phyloP scores from a whole-genome alignment of 1,139 yeast genomes.

The Citeromyces siamensis region DNA sequence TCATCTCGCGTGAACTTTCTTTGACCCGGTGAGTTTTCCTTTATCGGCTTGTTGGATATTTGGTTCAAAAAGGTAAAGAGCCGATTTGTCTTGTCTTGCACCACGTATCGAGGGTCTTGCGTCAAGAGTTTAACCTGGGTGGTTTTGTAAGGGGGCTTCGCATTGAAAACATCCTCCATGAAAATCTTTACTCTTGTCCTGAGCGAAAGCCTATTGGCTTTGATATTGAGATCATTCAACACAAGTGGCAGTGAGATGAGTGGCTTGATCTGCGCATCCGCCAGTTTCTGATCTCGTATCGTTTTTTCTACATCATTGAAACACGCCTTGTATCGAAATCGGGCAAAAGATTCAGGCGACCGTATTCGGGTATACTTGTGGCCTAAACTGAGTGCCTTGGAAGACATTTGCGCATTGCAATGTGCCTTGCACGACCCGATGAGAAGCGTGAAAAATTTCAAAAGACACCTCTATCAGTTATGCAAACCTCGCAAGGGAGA shows the following conservation, averaged over 20 bases:
- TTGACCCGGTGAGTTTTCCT: neutral
- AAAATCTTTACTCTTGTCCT: neutral
- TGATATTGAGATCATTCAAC: neutral
- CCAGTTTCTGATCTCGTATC: neutral
- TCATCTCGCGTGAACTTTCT: constrained; percentile 1
- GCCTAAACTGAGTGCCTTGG: constrained; percentile 1
- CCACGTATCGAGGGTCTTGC: neutral
- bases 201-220: neutral
- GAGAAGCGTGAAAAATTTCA: neutral
- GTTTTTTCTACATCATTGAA: neutral
- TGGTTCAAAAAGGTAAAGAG: neutral
- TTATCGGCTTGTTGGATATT: neutral
- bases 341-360: constrained; percentile 1
- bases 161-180: constrained; percentile 1
- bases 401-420: neutral
- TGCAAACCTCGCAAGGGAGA: constrained; percentile 37
- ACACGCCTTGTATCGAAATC: neutral
- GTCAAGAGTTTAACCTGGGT: neutral
- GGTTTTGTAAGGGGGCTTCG: neutral
- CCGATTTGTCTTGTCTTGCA: neutral
- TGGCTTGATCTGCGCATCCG: neutral
- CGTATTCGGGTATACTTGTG: neutral
- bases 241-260: neutral
- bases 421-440: neutral
- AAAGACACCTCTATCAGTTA: constrained; percentile 18